Evolutionary conservation across 352 stramenopile genomes (phyloP), one percentile per base, ranked within the genome.

Genomic region (Phytopythium vexans): DNA sequence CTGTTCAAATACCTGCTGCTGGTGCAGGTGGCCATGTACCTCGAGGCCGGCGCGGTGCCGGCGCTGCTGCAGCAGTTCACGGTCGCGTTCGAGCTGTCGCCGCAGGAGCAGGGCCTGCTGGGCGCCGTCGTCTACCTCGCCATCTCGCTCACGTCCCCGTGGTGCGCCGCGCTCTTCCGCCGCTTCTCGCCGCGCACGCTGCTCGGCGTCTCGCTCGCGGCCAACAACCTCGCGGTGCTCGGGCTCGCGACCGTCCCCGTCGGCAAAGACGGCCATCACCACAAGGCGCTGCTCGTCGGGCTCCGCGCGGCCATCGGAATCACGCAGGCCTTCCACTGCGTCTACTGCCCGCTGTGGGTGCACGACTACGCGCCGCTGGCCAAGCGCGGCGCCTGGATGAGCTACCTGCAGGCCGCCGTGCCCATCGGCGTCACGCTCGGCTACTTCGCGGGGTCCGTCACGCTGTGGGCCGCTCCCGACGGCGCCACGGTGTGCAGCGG

Each of bases 1-100:
- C 70, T 95, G 5, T 95, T 95, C 70, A 89, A 92, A 54, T 95
- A 81, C 56, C 67, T 95, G 31, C 74, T 95, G 52, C 70, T 94
- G 47, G 80, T 76, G 37, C 85, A 95, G 57, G 77, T 94, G 34
- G 90, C 80, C 61, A 89, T 94, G 71, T 95, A 95, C 58, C 66
- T 94, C 37, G 86, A 95, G 57, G 86, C 86, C 5, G 86, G 86
- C 51, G 86, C 85, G 12, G 82, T 95, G 60, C 84, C 84, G 36
- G 85, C 86, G 44, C 66, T 94, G 36, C 72, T 95, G 49, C 70
- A 92, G 63, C 68, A 91, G 47, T 91, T 94, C 57, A 88, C 86
- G 45, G 68, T 86, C 47, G 85, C 80, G 15, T 95, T 93, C 62
- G 61, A 66, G 3, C 65, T 94, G 4, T 87, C 68, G 46, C 81